phyloP scores from a whole-genome alignment of 768 basidiomycete genomes.

The Hygrophorus russula region DNA sequence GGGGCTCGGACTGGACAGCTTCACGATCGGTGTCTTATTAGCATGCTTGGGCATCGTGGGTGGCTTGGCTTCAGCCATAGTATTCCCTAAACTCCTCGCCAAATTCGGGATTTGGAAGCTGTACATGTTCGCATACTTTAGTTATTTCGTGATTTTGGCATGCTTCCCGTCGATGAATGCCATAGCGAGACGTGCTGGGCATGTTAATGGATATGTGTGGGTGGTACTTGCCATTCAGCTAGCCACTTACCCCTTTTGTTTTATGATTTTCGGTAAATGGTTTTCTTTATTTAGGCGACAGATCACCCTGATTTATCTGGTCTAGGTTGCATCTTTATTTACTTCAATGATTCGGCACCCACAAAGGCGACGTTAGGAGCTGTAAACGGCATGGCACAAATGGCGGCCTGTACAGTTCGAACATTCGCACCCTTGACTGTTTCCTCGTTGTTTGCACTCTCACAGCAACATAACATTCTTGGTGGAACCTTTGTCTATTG shows the following conservation, averaged over 20 bases:
- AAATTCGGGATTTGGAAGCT: constrained; percentile 43
- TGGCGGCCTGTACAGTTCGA: constrained; percentile 34
- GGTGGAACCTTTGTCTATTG: constrained; percentile 36
- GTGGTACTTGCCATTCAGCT: constrained; percentile 24
- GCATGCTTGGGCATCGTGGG: constrained; percentile 37
- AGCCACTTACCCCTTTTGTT: constrained; percentile 14
- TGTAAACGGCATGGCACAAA: constrained; percentile 46
- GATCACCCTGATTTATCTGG: constrained; percentile 3
- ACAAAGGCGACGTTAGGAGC: constrained; percentile 33
- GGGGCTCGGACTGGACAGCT: constrained; percentile 40
- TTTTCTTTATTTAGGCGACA: not conserved
- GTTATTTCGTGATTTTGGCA: constrained; percentile 13
- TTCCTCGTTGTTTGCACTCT: constrained; percentile 47
- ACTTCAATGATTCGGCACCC: constrained; percentile 31
- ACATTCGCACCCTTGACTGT: constrained; percentile 42
- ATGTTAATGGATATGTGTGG: constrained; percentile 20
- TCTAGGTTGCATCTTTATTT: constrained; percentile 37
- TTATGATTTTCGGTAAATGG: constrained; percentile 26
- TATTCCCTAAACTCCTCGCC: constrained; percentile 40
- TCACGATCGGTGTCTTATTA: constrained; percentile 38
- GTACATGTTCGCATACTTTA: constrained; percentile 18
- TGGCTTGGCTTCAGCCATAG: constrained; percentile 39
- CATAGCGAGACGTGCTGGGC: constrained; percentile 21
- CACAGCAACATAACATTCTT: constrained; percentile 29
- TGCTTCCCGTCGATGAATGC: constrained; percentile 23